Conservation (phyloP, 2,329 filamentous ascomycete species). For the Rutstroemia sp. region DNA sequence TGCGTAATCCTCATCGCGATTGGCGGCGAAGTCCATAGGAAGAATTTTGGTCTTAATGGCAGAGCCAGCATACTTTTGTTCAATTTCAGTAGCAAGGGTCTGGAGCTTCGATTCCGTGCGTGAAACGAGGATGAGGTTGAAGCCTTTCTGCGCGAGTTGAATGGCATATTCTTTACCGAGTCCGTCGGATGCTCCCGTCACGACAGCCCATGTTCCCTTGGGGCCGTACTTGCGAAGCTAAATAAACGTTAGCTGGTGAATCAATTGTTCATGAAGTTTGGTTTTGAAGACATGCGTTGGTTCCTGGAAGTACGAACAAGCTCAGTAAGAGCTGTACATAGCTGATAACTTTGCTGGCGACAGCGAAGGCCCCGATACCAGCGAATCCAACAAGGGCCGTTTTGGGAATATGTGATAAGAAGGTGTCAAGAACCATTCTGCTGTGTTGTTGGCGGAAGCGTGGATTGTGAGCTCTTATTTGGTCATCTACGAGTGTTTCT, state of each 20-base stretch:
- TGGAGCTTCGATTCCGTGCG: constrained; percentile 91
- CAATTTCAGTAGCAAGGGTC: constrained; percentile 67
- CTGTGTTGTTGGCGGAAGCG: not conserved
- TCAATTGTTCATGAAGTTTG: not conserved
- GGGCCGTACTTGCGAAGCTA: constrained; percentile 86
- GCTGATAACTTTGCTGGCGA: constrained; percentile 49
- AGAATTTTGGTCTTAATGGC: constrained; percentile 66
- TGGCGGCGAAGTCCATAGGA: constrained; percentile 85
- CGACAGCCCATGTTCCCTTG: constrained; percentile 86
- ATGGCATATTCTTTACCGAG: constrained; percentile 93
- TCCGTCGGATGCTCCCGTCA: constrained; percentile 93
- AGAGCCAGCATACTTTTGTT: constrained; percentile 54
- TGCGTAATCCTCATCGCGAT: constrained; percentile 74
- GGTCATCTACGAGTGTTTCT: not conserved
- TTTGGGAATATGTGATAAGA: constrained; percentile 17
- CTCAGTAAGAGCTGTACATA: constrained; percentile 56
- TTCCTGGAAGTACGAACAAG: constrained; percentile 60
- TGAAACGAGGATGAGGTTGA: constrained; percentile 91
- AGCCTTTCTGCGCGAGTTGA: constrained; percentile 84
- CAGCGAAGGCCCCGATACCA: constrained; percentile 50
- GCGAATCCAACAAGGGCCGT: constrained; percentile 28
- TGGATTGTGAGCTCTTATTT: not conserved
- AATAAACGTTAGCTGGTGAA: not conserved
- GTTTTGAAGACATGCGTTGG: constrained; percentile 39
- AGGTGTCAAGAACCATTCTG: constrained; percentile 14